phyloP scores from a whole-genome alignment of 2,329 filamentous ascomycete species.

The Diaporthe nobilis region DNA sequence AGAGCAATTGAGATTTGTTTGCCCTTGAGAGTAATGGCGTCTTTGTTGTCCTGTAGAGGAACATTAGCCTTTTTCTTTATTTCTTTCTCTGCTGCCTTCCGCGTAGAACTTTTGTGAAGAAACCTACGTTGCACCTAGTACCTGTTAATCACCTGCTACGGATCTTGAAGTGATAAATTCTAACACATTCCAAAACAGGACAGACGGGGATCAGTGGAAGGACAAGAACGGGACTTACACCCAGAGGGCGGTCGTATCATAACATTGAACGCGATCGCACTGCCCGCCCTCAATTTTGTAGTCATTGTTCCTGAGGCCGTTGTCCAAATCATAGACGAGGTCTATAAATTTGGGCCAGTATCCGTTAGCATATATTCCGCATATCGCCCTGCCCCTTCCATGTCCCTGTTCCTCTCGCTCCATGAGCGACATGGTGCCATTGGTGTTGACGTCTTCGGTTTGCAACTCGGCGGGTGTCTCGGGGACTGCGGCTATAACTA shows the following conservation, averaged over 20 bases:
- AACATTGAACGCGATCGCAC: conserved; percentile 35
- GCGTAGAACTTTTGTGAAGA: background rate
- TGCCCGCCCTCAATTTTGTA: background rate
- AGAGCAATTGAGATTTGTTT: background rate
- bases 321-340: background rate
- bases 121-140: no score
- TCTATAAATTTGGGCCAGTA: background rate
- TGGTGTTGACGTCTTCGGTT: background rate
- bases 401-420: background rate
- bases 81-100: background rate
- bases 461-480: no score
- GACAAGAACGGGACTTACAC: background rate
- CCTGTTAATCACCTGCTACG: no score
- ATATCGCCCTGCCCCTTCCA: conserved; percentile 5
- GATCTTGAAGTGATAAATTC: no score
- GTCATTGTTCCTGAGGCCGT: background rate
- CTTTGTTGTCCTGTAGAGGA: background rate
- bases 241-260: conserved; percentile 36
- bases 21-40: conserved; percentile 13
- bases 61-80: background rate
- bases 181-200: no score
- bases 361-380: conserved; percentile 32
- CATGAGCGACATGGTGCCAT: background rate
- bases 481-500: background rate
- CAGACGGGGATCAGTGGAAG: no score